Conservation (phyloP, 306 rosid species). For the Datisca glomerata region DNA sequence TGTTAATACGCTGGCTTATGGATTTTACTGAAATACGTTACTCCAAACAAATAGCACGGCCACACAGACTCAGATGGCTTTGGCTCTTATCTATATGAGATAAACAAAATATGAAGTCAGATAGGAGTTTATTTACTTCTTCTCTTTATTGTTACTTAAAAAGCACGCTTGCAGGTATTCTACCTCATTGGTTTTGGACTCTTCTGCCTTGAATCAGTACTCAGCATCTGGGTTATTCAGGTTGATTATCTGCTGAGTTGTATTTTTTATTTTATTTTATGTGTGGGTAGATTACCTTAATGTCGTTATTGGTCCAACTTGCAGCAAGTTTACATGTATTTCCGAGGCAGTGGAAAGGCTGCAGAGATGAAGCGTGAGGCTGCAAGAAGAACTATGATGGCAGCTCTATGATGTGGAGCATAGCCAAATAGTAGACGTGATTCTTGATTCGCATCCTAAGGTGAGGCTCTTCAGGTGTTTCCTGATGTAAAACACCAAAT, state of each 20-base stretch:
- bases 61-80: too few species aligned
- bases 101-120: too few species aligned
- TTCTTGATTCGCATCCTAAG: too few species aligned
- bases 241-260: slow-evolving; percentile 21
- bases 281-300: too few species aligned
- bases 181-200: slow-evolving; percentile 74
- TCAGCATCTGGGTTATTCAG: slow-evolving; percentile 97
- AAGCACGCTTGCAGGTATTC: slow-evolving; percentile 40
- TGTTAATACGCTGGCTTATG: too few species aligned
- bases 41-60: too few species aligned
- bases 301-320: slow-evolving; percentile 1
- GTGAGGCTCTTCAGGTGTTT: too few species aligned
- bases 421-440: too few species aligned
- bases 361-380: slow-evolving; percentile 60
- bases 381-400: slow-evolving; percentile 73
- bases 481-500: background rate
- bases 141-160: background rate
- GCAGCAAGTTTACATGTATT: slow-evolving; percentile 94
- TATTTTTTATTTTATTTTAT: background rate
- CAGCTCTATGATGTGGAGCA: slow-evolving; percentile 38
- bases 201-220: slow-evolving; percentile 56
- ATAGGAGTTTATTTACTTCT: too few species aligned
- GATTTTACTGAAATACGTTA: too few species aligned
- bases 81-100: background rate
- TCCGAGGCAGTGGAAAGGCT: slow-evolving; percentile 94